These are phyloP conservation scores for Phytophthora lateralis DNA, from an alignment of 352 stramenopile genomes.

Conservation along the genomic window DNA sequence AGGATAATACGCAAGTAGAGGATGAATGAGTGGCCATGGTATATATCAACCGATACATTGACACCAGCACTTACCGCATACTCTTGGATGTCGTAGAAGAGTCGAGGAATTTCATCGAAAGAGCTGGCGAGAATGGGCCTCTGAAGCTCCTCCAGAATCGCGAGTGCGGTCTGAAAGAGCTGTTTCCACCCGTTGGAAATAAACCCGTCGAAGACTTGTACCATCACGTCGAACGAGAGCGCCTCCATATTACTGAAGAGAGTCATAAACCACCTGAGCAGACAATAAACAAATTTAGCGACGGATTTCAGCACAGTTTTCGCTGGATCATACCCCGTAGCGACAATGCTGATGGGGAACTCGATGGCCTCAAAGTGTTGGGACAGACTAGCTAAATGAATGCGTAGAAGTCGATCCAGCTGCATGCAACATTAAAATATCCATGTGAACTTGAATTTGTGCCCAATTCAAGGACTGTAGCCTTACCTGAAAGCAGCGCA, in stretches of 20 bases:
- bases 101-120: constrained; percentile 77
- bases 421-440: constrained; percentile 13
- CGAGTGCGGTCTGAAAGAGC: constrained; percentile 66
- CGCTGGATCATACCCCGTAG: constrained; percentile 50
- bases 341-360: constrained; percentile 73
- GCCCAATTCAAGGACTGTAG: background rate
- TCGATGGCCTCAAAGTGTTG: constrained; percentile 59
- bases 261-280: constrained; percentile 79
- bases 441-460: background rate
- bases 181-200: constrained; percentile 77
- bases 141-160: constrained; percentile 55
- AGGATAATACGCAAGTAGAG: background rate
- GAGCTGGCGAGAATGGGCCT: constrained; percentile 55
- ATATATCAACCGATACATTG: background rate
- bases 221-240: constrained; percentile 59
- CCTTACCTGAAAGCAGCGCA: constrained; percentile 72
- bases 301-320: background rate
- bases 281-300: background rate
- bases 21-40: background rate
- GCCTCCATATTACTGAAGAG: constrained; percentile 81
- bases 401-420: constrained; percentile 55
- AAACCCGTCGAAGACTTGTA: constrained; percentile 71
- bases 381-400: constrained; percentile 47
- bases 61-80: constrained; percentile 50
- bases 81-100: constrained; percentile 76